Evolutionary conservation across 148 eudicot genomes (phyloP), one percentile per base, ranked within the genome.

Genomic region (Rhododendron vialii): DNA sequence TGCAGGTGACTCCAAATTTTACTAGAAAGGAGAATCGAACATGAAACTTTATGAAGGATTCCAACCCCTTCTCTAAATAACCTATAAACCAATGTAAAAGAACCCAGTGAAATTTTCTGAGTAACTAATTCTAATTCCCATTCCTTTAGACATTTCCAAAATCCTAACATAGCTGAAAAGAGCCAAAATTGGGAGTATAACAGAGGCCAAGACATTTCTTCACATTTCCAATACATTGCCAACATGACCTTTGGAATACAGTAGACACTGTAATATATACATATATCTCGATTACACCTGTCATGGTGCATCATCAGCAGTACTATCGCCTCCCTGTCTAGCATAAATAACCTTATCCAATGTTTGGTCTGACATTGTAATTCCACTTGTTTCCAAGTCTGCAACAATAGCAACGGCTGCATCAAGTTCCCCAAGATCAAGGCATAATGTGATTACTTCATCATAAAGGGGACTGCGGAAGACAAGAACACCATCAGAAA

Each of bases 371-470:
- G 98, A 91, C 65, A 97, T 95, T 33, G 89, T 89, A 84, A 97
- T 93, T 76, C 99, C 98, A 86, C 92, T 91, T 0, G 92, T 93
- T 90, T 97, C 99, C 84, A 97, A 85, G 83, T 95, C 98, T 38
- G 99, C 95, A 83, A 96, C 99, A 78, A 96, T 91, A 51, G 98
- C 98, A 88, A 96, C 88, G 51, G 95, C 95, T 38, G 99, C 98
- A 86, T 96, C 99, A 45, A 95, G 95, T 86, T 96, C 99, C 85
- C 98, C 98, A 35, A 94, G 93, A 87, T 93, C 96, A 41, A 97
- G 94, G 85, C 98, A 95, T 63, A 95, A 63, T 18, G 92, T 92
- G 90, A 97, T 91, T 75, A 95, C 87, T 90, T 97, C 98, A 85
- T 97, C 98, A 81, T 97, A 97, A 86, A 97, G 81, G 36, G 98